Evolutionary conservation across 768 basidiomycete species (phyloP), one percentile per base, ranked within the genome.

Genomic region (Naganishia kalamii): DNA sequence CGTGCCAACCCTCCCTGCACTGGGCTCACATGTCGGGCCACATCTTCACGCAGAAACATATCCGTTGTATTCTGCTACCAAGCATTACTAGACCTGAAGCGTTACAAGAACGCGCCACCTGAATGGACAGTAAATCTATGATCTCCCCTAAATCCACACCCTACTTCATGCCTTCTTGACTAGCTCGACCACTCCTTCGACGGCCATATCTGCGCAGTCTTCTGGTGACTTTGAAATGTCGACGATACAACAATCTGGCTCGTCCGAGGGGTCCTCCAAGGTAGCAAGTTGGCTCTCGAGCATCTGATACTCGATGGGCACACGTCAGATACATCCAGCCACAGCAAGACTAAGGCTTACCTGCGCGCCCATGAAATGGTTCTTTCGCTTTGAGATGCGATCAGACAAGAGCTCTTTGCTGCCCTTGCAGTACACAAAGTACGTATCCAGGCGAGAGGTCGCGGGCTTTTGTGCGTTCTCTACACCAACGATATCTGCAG

Each of bases 361-460:
- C 48, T 74, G 63, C 2, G 68, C 69, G 19, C 75, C 73, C 72
- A 77, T 75, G 32, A 78, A 78, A 57, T 77, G 76, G 7, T 65
- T 67, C 67, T 77, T 75, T 15, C 78, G 69, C 2, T 69, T 65
- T 4, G 70, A 68, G 68, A 79, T 79, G 46, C 78, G 54, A 19
- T 72, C 52, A 17, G 62, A 46, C 13, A 79, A 65, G 13, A 76
- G 62, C 57, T 76, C 74, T 25, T 69, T 70, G 23, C 71, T 65
- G 17, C 78, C 78, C 60, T 76, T 71, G 60, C 79, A 77, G 74
- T 86, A 93, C 64, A 94, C 86, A 72, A 97, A 92, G 73, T 82
- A 87, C 8, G 91, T 91, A 66, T 80, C 78, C 63, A 87, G 77
- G 29, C 68, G 67, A 3, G 69, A 65, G 68, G 74, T 62, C 6